These are phyloP conservation scores for Cystobasidiaceae sp. DNA, from an alignment of 1,284 basidiomycete genomes.

Conservation along the genomic window DNA sequence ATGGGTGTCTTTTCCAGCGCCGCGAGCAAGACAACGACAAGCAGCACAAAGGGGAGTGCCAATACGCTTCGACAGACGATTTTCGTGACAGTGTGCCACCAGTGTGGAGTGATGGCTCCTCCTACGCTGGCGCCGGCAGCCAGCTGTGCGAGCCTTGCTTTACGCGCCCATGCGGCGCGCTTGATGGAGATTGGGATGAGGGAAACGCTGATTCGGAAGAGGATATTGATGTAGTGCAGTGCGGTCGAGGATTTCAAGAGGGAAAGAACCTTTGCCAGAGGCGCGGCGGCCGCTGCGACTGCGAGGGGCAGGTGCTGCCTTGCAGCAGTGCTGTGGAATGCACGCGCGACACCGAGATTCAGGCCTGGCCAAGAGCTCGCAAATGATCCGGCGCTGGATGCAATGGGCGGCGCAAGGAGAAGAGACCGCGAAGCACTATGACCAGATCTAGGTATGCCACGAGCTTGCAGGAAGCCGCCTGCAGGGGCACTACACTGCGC, in stretches of 20 bases:
- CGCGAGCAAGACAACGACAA: constrained; percentile 34
- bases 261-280: no score
- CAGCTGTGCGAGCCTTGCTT: constrained; percentile 10
- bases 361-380: no score
- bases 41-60: constrained; percentile 34
- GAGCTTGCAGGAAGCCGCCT: no score
- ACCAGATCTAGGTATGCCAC: no score
- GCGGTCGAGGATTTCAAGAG: constrained; percentile 21
- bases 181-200: constrained; percentile 23
- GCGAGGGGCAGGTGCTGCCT: no score
- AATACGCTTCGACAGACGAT: constrained; percentile 11
- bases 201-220: constrained; percentile 25
- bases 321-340: no score
- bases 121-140: constrained; percentile 6
- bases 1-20: constrained; percentile 40
- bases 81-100: constrained; percentile 6
- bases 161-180: constrained; percentile 17
- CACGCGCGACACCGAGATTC: no score
- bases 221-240: constrained; percentile 19
- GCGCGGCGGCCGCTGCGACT: no score
- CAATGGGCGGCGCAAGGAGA: no score
- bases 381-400: no score
- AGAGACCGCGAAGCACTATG: no score
- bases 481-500: no score
- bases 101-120: not conserved